Base-by-base conservation (phyloP, 805 yeast genomes). In the Ogataea haglerorum region DNA sequence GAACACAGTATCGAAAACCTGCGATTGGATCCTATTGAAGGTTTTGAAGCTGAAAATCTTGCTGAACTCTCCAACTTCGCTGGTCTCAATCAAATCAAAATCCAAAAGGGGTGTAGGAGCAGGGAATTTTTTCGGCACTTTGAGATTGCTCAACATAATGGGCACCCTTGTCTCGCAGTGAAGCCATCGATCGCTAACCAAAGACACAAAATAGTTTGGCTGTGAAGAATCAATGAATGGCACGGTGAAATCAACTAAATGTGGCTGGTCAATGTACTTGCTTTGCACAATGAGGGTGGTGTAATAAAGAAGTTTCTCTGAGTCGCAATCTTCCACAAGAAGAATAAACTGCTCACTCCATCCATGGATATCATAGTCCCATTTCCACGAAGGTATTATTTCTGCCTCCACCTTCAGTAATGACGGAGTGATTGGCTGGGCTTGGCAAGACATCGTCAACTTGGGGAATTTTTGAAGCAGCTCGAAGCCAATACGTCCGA, bases 181-280 rank as follows among this genome's bases (percentile, higher is more conserved):
- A 4, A 89, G 63, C 99, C 98, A 93, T 44, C 72, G 77, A 43
- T 90, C 95, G 42, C 95, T 87, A 2, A 84, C 62, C 10, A 90
- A 59, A 0, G 83, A 70, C 4, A 89, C 72, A 59, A 84, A 87
- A 48, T 83, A 80, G 50, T 78, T 81, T 0, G 96, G 96, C 26
- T 72, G 75, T 2, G 60, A 32, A 1, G 90, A 85, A 5, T 75
- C 79, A 4, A 64, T 40, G 0, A 81, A 42, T 0, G 84, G 76
- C 3, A 90, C 76, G 0, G 85, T 73, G 49, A 88, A 78, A 25
- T 82, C 88, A 2, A 88, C 34, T 16, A 72, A 51, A 47, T 80
- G 82, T 19, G 76, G 80, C 21, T 73, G 66, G 10, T 69, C 64
- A n/a, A 79, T 66, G 35, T 75, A 69, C 12, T 71, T 65, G 38